phyloP scores from a whole-genome alignment of 345 rosid species.

The Hirschfeldia incana region DNA sequence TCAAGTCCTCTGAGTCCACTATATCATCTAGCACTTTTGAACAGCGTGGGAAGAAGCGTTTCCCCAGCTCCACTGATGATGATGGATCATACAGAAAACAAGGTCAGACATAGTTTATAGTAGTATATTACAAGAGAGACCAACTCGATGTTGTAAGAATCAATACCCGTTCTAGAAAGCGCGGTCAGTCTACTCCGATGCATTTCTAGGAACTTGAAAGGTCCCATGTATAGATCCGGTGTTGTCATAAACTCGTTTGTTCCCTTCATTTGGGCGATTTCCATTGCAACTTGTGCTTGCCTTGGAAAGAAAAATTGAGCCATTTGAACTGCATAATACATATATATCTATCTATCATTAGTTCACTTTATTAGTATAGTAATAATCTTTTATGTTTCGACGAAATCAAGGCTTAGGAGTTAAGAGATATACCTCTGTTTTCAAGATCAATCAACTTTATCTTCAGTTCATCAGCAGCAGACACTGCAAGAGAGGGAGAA shows the following conservation, averaged over 20 bases:
- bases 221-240: slow-evolving; percentile 53
- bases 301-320: slow-evolving; percentile 71
- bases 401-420: not conserved
- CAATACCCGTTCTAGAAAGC: slow-evolving; percentile 86
- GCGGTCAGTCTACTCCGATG: slow-evolving; percentile 62
- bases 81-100: not conserved
- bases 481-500: slow-evolving; percentile 56
- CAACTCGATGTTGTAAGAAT: no score
- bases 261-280: slow-evolving; percentile 61
- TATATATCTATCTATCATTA: not conserved
- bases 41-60: slow-evolving; percentile 31
- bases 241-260: slow-evolving; percentile 58
- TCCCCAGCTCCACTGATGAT: slow-evolving; percentile 51
- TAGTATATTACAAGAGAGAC: no score
- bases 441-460: slow-evolving; percentile 62
- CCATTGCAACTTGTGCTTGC: slow-evolving; percentile 81
- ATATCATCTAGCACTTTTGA: not conserved
- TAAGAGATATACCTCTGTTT: slow-evolving; percentile 62
- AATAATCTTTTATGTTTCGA: no score
- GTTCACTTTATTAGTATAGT: not conserved
- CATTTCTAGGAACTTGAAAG: slow-evolving; percentile 66
- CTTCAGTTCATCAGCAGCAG: slow-evolving; percentile 63
- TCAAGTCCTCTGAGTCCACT: not conserved
- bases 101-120: no score
- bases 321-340: slow-evolving; percentile 55